Conservation (phyloP, 2,329 filamentous ascomycete species). For the Aspergillus pseudoviridinutans region DNA sequence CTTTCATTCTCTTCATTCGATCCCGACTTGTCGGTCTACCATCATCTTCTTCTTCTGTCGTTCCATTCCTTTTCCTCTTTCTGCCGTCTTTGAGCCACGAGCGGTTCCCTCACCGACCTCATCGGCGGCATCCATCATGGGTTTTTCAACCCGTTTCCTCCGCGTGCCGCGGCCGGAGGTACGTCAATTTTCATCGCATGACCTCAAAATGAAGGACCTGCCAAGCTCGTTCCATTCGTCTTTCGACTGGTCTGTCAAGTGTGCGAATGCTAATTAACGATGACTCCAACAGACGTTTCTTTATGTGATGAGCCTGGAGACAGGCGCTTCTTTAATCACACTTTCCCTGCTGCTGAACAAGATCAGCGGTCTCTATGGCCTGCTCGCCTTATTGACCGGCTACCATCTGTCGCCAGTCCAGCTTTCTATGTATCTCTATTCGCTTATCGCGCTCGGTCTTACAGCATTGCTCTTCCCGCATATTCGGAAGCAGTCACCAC, state of each 20-base stretch:
- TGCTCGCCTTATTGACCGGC: conserved; percentile 84
- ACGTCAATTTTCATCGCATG: conserved; percentile 12
- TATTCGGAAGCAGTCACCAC: conserved; percentile 71
- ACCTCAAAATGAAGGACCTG: neutral
- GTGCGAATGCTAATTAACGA: neutral
- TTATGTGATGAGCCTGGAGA: conserved; percentile 79
- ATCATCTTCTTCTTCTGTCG: conserved; percentile 3
- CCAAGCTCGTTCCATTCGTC: neutral
- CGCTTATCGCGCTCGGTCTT: conserved; percentile 64
- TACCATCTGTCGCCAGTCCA: conserved; percentile 78
- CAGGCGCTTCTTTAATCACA: conserved; percentile 79
- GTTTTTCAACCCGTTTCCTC: conserved; percentile 40
- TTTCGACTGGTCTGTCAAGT: neutral
- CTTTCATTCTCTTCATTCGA: neutral
- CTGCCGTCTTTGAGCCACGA: conserved; percentile 1
- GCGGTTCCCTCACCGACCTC: conserved; percentile 9
- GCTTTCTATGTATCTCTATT: conserved; percentile 89
- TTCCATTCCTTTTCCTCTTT: conserved; percentile 8
- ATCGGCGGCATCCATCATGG: conserved; percentile 28
- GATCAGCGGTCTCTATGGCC: conserved; percentile 81
- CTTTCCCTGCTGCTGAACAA: conserved; percentile 87
- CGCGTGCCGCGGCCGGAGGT: conserved; percentile 50
- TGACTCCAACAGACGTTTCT: conserved; percentile 66
- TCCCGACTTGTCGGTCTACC: neutral
- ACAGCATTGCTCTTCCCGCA: conserved; percentile 71